Evolutionary conservation across 2,329 filamentous ascomycete species (phyloP).

Genomic region (Colletotrichum godetiae): DNA sequence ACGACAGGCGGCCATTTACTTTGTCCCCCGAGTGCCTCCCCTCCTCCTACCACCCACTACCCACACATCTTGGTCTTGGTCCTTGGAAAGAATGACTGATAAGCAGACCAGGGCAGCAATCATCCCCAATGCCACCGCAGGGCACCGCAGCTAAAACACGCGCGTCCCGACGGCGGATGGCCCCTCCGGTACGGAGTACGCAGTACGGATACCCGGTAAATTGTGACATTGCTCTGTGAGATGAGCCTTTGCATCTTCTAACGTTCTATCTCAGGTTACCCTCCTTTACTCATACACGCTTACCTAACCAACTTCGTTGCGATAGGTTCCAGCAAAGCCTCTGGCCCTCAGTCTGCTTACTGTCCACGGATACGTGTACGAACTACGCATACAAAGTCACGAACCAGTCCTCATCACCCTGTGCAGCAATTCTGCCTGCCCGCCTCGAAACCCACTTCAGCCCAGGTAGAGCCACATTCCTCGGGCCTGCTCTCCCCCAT

Average conservation of each 20-base stretch:
- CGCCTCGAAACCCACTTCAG: conserved; percentile 26
- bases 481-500: conserved; percentile 19
- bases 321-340: too few species aligned
- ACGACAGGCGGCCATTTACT: too few species aligned
- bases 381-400: background rate
- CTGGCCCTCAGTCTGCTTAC: too few species aligned
- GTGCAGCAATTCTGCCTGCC: conserved; percentile 23
- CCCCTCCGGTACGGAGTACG: background rate
- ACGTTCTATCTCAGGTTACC: background rate
- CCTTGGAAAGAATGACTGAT: background rate
- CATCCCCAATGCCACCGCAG: background rate
- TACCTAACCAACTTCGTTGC: too few species aligned
- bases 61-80: background rate
- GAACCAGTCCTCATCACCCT: background rate
- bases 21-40: too few species aligned
- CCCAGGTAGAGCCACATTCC: conserved; percentile 29
- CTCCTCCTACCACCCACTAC: background rate
- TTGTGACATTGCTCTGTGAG: conserved; percentile 26
- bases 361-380: too few species aligned
- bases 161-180: background rate
- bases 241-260: background rate
- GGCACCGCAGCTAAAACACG: conserved; percentile 14
- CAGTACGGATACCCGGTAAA: background rate
- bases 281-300: too few species aligned
- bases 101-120: background rate